These are phyloP conservation scores for Letharia lupina DNA, from an alignment of 495 filamentous ascomycete species.

Conservation along the genomic window DNA sequence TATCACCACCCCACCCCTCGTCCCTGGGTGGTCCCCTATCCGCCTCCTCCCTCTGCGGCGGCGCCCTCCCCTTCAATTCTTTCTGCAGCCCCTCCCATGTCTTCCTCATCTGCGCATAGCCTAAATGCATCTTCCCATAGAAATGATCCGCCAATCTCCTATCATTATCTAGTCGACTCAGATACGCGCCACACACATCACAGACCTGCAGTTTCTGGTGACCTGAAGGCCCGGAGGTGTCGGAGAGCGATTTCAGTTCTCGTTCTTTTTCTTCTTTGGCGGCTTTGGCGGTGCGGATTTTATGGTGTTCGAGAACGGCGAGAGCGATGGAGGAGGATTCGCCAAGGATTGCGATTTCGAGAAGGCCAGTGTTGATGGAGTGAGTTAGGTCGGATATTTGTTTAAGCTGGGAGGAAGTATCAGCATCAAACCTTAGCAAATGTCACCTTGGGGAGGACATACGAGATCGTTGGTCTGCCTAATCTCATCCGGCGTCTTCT, in stretches of 20 bases:
- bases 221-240: conserved; percentile 82
- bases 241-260: conserved; percentile 83
- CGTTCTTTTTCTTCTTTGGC: conserved; percentile 78
- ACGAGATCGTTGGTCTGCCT: conserved; percentile 84
- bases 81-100: conserved; percentile 76
- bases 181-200: conserved; percentile 94
- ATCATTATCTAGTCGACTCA: conserved; percentile 88
- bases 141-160: conserved; percentile 91
- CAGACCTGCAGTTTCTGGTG: conserved; percentile 98
- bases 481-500: conserved; percentile 98
- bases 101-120: conserved; percentile 95
- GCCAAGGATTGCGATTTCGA: conserved; percentile 79
- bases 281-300: conserved; percentile 68
- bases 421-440: not conserved
- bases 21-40: conserved; percentile 34
- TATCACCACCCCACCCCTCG: conserved; percentile 41
- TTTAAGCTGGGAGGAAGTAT: conserved; percentile 51
- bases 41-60: conserved; percentile 47
- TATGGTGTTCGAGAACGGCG: conserved; percentile 79
- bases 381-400: conserved; percentile 72
- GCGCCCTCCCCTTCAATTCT: conserved; percentile 67
- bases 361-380: conserved; percentile 71
- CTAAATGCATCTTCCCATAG: conserved; percentile 98
- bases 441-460: conserved; percentile 18
- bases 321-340: conserved; percentile 70